Evolutionary conservation across 192 early-diverging fungal genomes (phyloP), one percentile per base, ranked within the genome.

Genomic region (Phlyctochytrium bullatum): DNA sequence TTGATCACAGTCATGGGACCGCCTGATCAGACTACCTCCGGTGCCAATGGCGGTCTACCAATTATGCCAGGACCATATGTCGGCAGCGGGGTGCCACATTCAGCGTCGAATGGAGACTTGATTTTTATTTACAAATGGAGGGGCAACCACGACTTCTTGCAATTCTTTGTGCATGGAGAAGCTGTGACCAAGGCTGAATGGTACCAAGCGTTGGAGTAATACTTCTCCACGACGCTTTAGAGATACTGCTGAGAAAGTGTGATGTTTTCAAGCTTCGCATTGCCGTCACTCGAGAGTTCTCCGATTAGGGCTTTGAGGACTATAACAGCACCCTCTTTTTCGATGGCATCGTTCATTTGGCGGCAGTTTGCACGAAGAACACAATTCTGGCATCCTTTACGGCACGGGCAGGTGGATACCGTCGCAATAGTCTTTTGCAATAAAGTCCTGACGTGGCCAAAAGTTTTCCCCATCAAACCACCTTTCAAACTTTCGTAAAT

Each of bases 51-150:
- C 10, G 20, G 24, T 12, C 20, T 17, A 14, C 61, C 31, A n/a
- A 20, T 12, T 29, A 64, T 64, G 63, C 63, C 63, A 17, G 63
- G 63, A 20, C 63, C 63, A 0, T n/a, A n/a, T 50, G 34, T 64
- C 20, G 24, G 36, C 14, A 47, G 23, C 34, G 4, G 10, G 4
- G 60, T 34, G 10, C 4, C 10, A 17, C 10, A 3, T 17, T 52
- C 36, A 6, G 63, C 25, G 1, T 35, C 32, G 10, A 47, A n/a
- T 1, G 36, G 52, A 17, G 34, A 17, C 14, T 24, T 64, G 12
- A 52, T 52, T 52, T n/a, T 40, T 6, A 64, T 64, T 64, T 64
- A 64, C 47, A 20, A 52, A 52, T 64, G 63, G 63, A 40, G 63
- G 27, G 36, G 47, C 12, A 33, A 47, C 24, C 63, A 64, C 52